Percentiles rank a stretch among this genome's conserved stretches.
Evolutionary conservation across 169 alveolate species (phyloP).

Genomic region (Cryptosporidium viatorum): DNA sequence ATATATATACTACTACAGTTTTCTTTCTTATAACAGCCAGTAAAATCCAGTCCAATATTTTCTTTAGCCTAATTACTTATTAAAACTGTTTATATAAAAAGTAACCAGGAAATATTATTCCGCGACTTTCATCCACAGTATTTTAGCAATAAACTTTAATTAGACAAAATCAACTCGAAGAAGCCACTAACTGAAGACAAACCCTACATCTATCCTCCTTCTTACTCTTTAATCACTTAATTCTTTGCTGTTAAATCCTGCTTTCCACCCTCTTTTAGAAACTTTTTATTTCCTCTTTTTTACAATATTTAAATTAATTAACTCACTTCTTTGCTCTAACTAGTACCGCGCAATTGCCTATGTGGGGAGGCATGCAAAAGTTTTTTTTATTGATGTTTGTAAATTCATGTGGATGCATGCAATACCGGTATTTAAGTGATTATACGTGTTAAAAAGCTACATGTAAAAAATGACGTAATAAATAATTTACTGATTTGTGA

Average conservation of each 20-base stretch:
- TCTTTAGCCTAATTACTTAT: background rate
- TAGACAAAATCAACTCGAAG: background rate
- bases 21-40: no score
- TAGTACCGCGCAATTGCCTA: slow-evolving; percentile 33
- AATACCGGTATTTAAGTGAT: slow-evolving; percentile 34
- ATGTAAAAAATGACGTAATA: slow-evolving; percentile 4
- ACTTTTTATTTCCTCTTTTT: background rate
- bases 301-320: background rate
- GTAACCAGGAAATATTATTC: background rate
- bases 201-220: background rate
- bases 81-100: no score
- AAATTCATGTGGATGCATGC: slow-evolving; percentile 69
- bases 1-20: background rate
- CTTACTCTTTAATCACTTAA: background rate
- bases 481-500: background rate
- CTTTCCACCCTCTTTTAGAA: background rate
- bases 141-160: background rate
- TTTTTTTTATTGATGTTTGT: background rate
- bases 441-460: background rate
- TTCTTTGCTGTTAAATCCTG: background rate
- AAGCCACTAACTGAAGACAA: background rate
- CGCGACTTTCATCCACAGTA: background rate
- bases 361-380: slow-evolving; percentile 70
- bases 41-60: background rate
- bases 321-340: slow-evolving; percentile 15